Evolutionary conservation across 1,284 basidiomycete genomes (phyloP).

Genomic region (Ustilago bromivora): DNA sequence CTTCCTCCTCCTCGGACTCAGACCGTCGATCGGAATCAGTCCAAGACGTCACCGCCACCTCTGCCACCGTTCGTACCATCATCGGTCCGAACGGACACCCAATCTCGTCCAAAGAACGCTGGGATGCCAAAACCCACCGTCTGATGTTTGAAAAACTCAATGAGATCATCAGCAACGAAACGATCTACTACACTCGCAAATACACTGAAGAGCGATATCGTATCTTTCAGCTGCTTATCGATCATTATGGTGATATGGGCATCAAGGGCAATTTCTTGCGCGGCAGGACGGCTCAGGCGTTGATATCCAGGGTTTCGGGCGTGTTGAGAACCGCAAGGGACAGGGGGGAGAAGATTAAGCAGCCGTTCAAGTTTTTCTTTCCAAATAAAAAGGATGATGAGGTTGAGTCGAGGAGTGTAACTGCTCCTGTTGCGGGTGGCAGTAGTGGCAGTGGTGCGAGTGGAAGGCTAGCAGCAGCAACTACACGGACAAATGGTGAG

Average conservation of each 20-base stretch:
- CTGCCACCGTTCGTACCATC: constrained; percentile 26
- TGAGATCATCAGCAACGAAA: constrained; percentile 42
- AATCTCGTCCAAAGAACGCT: constrained; percentile 43
- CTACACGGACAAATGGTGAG: not conserved
- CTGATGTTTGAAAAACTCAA: constrained; percentile 54
- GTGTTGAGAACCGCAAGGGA: constrained; percentile 34
- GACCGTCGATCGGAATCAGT: constrained; percentile 33
- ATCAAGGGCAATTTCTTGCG: constrained; percentile 42
- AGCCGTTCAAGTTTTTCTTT: constrained; percentile 50
- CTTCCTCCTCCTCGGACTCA: constrained; percentile 16
- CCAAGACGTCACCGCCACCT: constrained; percentile 38
- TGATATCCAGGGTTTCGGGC: constrained; percentile 34
- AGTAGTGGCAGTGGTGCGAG: not conserved
- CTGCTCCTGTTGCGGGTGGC: constrained; percentile 12
- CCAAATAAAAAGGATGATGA: constrained; percentile 38
- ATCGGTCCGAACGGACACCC: constrained; percentile 35
- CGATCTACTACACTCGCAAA: constrained; percentile 36
- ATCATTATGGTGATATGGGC: constrained; percentile 43
- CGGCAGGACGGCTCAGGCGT: constrained; percentile 32
- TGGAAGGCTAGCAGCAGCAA: constrained; percentile 6
- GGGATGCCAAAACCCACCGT: constrained; percentile 39
- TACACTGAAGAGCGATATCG: constrained; percentile 44
- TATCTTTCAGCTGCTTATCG: constrained; percentile 43
- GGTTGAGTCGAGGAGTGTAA: constrained; percentile 5
- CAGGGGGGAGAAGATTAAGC: constrained; percentile 43